These are phyloP conservation scores for Purshia tridentata DNA, from an alignment of 306 rosid genomes.

Conservation along the genomic window DNA sequence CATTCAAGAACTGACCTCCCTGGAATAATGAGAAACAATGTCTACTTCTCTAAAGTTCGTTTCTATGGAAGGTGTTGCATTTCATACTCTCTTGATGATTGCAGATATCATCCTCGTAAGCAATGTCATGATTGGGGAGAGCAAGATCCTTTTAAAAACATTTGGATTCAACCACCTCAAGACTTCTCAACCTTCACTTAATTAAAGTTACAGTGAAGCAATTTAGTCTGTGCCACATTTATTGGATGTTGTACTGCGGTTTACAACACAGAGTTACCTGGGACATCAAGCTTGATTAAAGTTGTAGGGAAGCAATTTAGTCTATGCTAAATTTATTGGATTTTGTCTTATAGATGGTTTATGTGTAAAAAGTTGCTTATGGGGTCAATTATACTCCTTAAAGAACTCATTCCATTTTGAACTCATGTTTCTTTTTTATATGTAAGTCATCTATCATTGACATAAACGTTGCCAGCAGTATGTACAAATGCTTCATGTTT, in stretches of 20 bases:
- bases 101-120: constrained; percentile 80
- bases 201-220: constrained; percentile 32
- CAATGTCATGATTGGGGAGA: constrained; percentile 89
- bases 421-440: neutral
- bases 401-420: neutral
- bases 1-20: constrained; percentile 66
- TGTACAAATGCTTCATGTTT: constrained; percentile 2
- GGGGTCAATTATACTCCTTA: constrained; percentile 3
- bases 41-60: constrained; percentile 83
- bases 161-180: constrained; percentile 83
- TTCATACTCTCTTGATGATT: constrained; percentile 63
- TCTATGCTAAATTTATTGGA: constrained; percentile 1
- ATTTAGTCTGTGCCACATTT: constrained; percentile 15
- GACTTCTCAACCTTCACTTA: constrained; percentile 54
- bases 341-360: neutral
- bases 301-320: constrained; percentile 24
- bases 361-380: neutral
- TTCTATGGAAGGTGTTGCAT: constrained; percentile 78
- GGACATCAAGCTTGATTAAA: constrained; percentile 47
- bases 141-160: constrained; percentile 73
- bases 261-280: no score
- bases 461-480: neutral
- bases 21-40: constrained; percentile 65
- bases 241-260: neutral
- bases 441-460: neutral